Percentiles rank a stretch among this genome's conserved stretches.
phyloP scores from a whole-genome alignment of 2,329 filamentous ascomycete genomes.

The Lasiodiplodia theobromae region DNA sequence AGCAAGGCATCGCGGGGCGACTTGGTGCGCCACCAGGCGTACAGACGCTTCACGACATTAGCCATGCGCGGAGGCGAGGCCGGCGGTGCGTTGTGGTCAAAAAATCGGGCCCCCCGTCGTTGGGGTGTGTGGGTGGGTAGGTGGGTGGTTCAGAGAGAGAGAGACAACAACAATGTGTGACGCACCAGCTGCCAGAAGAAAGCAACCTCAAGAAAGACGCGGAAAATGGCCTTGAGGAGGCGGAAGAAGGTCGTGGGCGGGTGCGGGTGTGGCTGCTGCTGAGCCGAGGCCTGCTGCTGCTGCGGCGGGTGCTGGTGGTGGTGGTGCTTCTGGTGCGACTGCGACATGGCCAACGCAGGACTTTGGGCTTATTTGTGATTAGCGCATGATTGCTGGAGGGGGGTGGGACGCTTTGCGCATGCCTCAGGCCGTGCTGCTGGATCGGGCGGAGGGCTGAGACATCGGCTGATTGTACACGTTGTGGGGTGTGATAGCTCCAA shows the following conservation, averaged over 20 bases:
- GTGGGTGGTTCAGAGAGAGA: conserved; percentile 5
- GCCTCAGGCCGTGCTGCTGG: conserved; percentile 23
- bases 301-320: conserved; percentile 1
- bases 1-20: conserved; percentile 71
- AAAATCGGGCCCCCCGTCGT: background rate
- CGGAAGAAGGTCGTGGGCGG: conserved; percentile 24
- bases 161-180: conserved; percentile 23
- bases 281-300: background rate
- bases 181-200: conserved; percentile 52
- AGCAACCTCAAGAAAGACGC: conserved; percentile 46
- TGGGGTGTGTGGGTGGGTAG: background rate
- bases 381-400: conserved; percentile 25
- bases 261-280: background rate
- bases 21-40: conserved; percentile 71
- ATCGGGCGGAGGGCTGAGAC: conserved; percentile 20
- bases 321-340: conserved; percentile 16
- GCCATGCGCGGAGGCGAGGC: conserved; percentile 21
- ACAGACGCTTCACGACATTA: conserved; percentile 64
- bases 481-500: conserved; percentile 20
- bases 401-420: conserved; percentile 12
- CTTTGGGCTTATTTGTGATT: conserved; percentile 3
- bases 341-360: conserved; percentile 17
- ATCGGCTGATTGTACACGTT: conserved; percentile 22
- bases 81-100: background rate
- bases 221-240: conserved; percentile 41